phyloP scores from a whole-genome alignment of 192 early-diverging fungal species.

The Polychytrium aggregatum region DNA sequence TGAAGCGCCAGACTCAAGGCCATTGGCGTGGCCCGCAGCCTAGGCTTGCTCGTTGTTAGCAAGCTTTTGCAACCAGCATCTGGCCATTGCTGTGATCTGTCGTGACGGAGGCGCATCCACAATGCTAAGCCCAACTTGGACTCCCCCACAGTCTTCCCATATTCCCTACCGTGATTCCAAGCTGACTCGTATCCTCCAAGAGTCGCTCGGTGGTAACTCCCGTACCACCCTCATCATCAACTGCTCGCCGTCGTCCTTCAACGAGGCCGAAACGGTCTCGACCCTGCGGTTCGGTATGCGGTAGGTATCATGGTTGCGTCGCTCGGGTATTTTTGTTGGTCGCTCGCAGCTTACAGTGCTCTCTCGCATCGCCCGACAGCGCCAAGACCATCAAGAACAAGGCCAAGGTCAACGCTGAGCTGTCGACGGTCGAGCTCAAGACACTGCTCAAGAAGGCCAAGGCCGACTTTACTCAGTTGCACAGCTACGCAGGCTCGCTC shows the following conservation, averaged over 20 bases:
- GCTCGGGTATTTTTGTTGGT: neutral
- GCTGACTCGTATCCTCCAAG: conserved; percentile 98
- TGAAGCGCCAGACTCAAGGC: no score
- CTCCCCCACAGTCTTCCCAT: conserved; percentile 58
- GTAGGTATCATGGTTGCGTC: conserved; percentile 4
- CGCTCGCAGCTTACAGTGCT: no score
- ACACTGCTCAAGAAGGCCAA: conserved; percentile 83
- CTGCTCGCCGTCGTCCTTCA: conserved; percentile 94
- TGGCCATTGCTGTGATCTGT: neutral
- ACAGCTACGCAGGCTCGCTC: conserved; percentile 70
- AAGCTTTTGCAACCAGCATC: conserved; percentile 5
- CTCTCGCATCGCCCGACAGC: conserved; percentile 13
- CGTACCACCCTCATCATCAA: conserved; percentile 98
- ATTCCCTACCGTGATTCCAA: conserved; percentile 99
- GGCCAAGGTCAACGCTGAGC: conserved; percentile 97
- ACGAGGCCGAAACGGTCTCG: conserved; percentile 88
- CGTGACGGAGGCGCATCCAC: neutral
- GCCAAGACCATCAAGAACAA: conserved; percentile 99
- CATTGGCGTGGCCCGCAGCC: no score
- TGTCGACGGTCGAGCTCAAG: conserved; percentile 91
- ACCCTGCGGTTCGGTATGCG: conserved; percentile 94
- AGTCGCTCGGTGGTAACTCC: conserved; percentile 98
- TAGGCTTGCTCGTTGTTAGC: no score
- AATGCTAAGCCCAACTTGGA: neutral
- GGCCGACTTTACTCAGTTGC: conserved; percentile 64